Evolutionary conservation across 176 grass and related monocot species (phyloP), one percentile per base, ranked within the genome.

Genomic region (Cymbopogon citratus): DNA sequence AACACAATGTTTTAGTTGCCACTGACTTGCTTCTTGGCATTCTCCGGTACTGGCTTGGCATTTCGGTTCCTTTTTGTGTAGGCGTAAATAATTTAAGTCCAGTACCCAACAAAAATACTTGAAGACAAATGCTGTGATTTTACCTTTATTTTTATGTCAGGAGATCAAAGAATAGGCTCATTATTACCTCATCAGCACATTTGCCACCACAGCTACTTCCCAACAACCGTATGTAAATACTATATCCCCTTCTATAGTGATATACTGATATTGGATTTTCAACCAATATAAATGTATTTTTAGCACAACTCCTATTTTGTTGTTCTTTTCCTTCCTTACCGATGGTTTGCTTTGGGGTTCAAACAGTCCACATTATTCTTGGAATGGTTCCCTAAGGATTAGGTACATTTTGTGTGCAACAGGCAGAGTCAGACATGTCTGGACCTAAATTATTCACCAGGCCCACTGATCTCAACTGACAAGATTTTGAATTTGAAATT

Each of bases 161-260:
- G 83, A 94, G 81, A 85, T 91, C 92, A 54, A 92, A 80, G 67
- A 94, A 85, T 76, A 85, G 73, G 57, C 88, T 86, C 26, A 63
- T 92, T 49, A 89, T 97, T 9, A 90, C 94, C 77, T 83, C 91
- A 39, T 39, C 38, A 33, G 86, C 89, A 72, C 70, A 87, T 49
- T 54, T 94, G 68, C 91, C 87, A 66, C 87, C 87, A 1, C 89
- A 94, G 91, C 76, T 76, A 94, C 91, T 16, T 94, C 91, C 19
- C 54, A 80, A 57, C 89, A 87, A 64, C 91, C 89, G 0, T 92
- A 90, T 81, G 71, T 92, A 4, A 93, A 94, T 41, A 90, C 78
- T 46, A 84, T 86, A 23, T 91, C 94, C 18, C 87, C 7, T 73
- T 13, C 25, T 73, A 18, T 29, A 48, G 44, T 12, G 91, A 94